Evolutionary conservation across 768 basidiomycete species (phyloP).

Genomic region (Boletus sensibilis): DNA sequence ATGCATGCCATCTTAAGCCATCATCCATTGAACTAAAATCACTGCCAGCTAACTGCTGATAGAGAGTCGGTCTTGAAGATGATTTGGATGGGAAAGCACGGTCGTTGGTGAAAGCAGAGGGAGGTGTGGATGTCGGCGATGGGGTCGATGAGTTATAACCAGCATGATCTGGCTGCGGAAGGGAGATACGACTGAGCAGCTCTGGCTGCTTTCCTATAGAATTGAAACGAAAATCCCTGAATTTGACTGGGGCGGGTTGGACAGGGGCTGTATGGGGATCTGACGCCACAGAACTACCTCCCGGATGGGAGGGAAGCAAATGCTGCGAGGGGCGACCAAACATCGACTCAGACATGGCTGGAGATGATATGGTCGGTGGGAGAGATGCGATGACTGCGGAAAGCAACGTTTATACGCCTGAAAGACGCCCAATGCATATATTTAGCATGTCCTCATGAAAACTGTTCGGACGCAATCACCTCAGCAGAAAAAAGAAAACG

Average conservation of each 20-base stretch:
- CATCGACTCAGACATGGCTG: slow-evolving; percentile 28
- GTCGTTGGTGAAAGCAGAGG: not conserved
- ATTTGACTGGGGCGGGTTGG: slow-evolving; percentile 14
- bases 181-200: slow-evolving; percentile 51
- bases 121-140: slow-evolving; percentile 12
- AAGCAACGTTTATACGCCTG: not conserved
- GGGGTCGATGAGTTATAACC: slow-evolving; percentile 32
- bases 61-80: slow-evolving; percentile 21
- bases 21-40: not conserved
- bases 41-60: slow-evolving; percentile 20
- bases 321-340: slow-evolving; percentile 30
- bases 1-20: not conserved
- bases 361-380: slow-evolving; percentile 7
- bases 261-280: slow-evolving; percentile 15
- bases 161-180: slow-evolving; percentile 26
- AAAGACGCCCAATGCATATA: slow-evolving; percentile 12
- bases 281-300: not conserved
- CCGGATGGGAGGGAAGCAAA: slow-evolving; percentile 19
- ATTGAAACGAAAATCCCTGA: slow-evolving; percentile 48
- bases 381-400: slow-evolving; percentile 14
- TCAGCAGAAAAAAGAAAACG: not conserved
- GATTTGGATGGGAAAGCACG: slow-evolving; percentile 1
- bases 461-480: too few relatives aligned
- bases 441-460: slow-evolving; percentile 15
- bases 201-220: slow-evolving; percentile 55